Conservation (phyloP, 2,329 filamentous ascomycete genomes). For the Clonostachys byssicola region DNA sequence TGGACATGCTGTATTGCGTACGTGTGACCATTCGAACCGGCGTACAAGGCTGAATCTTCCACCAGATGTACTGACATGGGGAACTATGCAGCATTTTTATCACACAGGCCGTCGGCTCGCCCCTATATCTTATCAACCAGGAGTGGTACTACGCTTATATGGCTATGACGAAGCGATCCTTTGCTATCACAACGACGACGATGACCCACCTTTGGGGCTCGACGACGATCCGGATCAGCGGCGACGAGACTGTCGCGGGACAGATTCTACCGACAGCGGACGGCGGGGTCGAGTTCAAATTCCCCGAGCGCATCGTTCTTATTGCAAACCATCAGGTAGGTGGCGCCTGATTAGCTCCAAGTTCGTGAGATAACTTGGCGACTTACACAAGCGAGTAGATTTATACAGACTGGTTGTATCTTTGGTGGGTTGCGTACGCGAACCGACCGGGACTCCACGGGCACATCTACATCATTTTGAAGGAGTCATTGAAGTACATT, state of each 20-base stretch:
- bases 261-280: constrained; percentile 68
- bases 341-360: background rate
- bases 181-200: constrained; percentile 72
- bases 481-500: constrained; percentile 79
- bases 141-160: constrained; percentile 84
- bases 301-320: constrained; percentile 76
- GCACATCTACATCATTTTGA: constrained; percentile 85
- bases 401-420: constrained; percentile 88
- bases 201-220: constrained; percentile 88
- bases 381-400: constrained; percentile 38
- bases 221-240: constrained; percentile 76
- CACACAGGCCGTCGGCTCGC: constrained; percentile 72
- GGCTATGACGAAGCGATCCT: constrained; percentile 80
- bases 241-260: constrained; percentile 72
- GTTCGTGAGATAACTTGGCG: constrained; percentile 4
- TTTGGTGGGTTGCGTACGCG: constrained; percentile 92
- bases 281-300: constrained; percentile 72
- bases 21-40: constrained; percentile 9
- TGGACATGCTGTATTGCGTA: constrained; percentile 42
- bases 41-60: background rate
- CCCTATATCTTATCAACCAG: constrained; percentile 71
- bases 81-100: constrained; percentile 48
- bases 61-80: background rate
- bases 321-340: constrained; percentile 80
- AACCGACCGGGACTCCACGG: constrained; percentile 73